Evolutionary conservation across 345 rosid genomes (phyloP).

Genomic region (Erysimum cheiranthoides): DNA sequence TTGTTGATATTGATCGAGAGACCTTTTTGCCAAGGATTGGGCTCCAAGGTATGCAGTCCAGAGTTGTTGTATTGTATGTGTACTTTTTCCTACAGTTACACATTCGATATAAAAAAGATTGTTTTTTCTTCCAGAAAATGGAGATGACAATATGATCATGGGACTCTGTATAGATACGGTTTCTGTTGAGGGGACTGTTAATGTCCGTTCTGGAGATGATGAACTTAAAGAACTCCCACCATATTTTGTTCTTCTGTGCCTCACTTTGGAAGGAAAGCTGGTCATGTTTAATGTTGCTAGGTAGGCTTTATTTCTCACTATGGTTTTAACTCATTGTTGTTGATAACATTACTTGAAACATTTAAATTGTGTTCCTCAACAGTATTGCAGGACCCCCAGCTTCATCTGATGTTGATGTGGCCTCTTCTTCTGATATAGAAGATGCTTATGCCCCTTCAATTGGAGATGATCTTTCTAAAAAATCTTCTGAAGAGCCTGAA

Average conservation of each 20-base stretch:
- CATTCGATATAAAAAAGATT: not conserved
- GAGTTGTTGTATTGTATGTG: constrained; percentile 31
- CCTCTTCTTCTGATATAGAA: constrained; percentile 62
- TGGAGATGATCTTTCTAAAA: constrained; percentile 43
- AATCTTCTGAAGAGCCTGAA: constrained; percentile 47
- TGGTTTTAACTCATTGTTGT: constrained; percentile 23
- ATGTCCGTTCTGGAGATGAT: constrained; percentile 68
- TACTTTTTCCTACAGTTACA: constrained; percentile 17
- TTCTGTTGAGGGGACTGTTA: constrained; percentile 64
- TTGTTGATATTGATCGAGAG: constrained; percentile 77
- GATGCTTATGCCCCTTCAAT: constrained; percentile 47
- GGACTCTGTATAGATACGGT: constrained; percentile 79
- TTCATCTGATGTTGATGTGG: constrained; percentile 47
- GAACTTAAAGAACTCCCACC: constrained; percentile 77
- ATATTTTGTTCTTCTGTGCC: constrained; percentile 74
- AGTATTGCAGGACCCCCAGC: constrained; percentile 56
- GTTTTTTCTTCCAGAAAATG: constrained; percentile 61
- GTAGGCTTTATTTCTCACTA: constrained; percentile 49
- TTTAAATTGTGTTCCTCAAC: constrained; percentile 46
- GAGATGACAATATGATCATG: constrained; percentile 82
- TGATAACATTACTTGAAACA: constrained; percentile 25
- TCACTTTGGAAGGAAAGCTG: constrained; percentile 93
- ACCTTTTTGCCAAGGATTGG: constrained; percentile 87
- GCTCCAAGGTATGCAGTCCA: constrained; percentile 79
- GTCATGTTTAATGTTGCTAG: constrained; percentile 80